These are phyloP conservation scores for Maudiozyma bulderi DNA, from an alignment of 805 yeast genomes.

Conservation along the genomic window DNA sequence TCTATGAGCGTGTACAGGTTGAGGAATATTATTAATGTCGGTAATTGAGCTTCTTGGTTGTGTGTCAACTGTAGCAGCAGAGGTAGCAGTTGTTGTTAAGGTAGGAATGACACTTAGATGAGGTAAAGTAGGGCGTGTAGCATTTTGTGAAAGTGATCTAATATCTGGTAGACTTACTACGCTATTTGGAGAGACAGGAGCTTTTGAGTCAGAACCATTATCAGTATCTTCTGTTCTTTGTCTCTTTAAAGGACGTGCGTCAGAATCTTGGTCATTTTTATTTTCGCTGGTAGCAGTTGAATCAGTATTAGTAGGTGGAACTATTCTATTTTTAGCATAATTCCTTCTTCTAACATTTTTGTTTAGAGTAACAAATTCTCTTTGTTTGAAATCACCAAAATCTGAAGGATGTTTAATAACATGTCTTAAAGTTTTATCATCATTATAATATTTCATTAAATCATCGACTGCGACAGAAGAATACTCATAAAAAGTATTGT, in stretches of 20 bases:
- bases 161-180: background rate
- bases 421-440: constrained; percentile 6
- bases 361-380: constrained; percentile 7
- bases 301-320: background rate
- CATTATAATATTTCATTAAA: constrained; percentile 35
- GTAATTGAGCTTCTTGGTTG: background rate
- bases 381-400: constrained; percentile 50
- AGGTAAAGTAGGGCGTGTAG: background rate
- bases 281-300: background rate
- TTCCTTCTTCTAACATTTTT: constrained; percentile 3
- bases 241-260: background rate
- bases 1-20: background rate
- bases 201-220: background rate
- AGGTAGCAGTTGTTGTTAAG: background rate
- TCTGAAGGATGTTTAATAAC: constrained; percentile 37
- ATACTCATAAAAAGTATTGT: constrained; percentile 76
- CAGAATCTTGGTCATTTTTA: background rate
- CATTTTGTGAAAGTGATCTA: background rate
- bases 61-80: background rate
- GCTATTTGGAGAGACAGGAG: background rate
- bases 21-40: background rate
- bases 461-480: constrained; percentile 57
- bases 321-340: background rate
- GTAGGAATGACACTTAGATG: background rate
- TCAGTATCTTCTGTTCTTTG: background rate